These are phyloP conservation scores for Hericium erinaceus DNA, from an alignment of 768 basidiomycete genomes.

Conservation along the genomic window DNA sequence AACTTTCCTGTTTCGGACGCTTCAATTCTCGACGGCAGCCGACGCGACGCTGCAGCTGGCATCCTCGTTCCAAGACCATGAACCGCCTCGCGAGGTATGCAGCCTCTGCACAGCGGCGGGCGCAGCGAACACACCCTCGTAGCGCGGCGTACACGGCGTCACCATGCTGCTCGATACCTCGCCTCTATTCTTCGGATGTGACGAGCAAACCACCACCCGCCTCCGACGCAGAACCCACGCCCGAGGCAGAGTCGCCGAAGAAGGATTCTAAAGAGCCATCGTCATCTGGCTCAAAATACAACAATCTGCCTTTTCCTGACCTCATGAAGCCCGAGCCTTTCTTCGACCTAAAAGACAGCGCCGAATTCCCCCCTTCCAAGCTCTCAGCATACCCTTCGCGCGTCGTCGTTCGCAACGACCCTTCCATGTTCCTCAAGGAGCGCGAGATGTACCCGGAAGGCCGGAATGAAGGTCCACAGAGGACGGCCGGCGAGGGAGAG, in stretches of 20 bases:
- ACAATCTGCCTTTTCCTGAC: slow-evolving; percentile 33
- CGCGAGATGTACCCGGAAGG: slow-evolving; percentile 23
- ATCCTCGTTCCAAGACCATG: slow-evolving; percentile 12
- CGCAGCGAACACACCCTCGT: neutral
- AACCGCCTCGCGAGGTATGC: slow-evolving; percentile 10
- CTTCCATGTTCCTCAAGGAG: slow-evolving; percentile 47
- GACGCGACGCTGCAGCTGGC: neutral
- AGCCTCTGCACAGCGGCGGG: slow-evolving; percentile 2
- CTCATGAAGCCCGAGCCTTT: slow-evolving; percentile 55
- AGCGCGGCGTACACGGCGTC: too few species aligned
- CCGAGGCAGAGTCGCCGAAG: neutral
- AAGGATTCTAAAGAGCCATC: neutral
- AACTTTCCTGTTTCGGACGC: neutral
- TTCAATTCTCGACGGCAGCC: neutral
- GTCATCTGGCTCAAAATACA: neutral
- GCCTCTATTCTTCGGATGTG: slow-evolving; percentile 9
- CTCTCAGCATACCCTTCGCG: slow-evolving; percentile 49
- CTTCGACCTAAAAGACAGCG: slow-evolving; percentile 49
- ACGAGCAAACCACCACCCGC: neutral
- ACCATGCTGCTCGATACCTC: neutral
- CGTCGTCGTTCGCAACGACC: slow-evolving; percentile 61
- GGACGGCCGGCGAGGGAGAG: slow-evolving; percentile 23
- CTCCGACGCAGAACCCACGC: neutral
- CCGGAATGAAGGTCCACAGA: slow-evolving; percentile 21
- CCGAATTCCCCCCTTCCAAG: slow-evolving; percentile 43